These are phyloP conservation scores for Fonsecaea monophora DNA, from an alignment of 2,329 filamentous ascomycete species.

Conservation along the genomic window DNA sequence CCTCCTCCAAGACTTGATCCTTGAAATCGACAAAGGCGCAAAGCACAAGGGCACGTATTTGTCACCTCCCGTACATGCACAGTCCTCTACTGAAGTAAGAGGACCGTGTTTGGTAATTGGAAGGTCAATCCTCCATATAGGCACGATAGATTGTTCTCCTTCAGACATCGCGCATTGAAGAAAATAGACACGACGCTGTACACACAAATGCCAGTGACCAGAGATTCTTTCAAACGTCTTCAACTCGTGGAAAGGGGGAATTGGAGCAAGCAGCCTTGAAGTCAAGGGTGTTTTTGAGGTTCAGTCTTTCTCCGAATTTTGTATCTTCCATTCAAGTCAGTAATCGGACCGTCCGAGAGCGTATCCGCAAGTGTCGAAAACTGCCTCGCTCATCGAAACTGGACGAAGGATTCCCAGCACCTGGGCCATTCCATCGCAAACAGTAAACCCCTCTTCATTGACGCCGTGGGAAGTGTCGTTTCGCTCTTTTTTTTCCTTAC, in stretches of 20 bases:
- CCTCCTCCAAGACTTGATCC: neutral
- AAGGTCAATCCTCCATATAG: conserved; percentile 60
- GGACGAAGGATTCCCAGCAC: neutral
- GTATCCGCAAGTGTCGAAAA: neutral
- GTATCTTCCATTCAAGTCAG: neutral
- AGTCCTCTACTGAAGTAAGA: conserved; percentile 47
- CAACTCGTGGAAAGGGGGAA: conserved; percentile 2
- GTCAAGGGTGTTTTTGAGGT: neutral
- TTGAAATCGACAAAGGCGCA: neutral
- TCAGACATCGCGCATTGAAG: conserved; percentile 68
- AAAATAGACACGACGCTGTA: conserved; percentile 67
- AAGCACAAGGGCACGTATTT: conserved; percentile 37
- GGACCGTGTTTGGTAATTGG: conserved; percentile 59
- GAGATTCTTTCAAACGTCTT: neutral
- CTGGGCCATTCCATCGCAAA: neutral
- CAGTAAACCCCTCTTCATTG: neutral
- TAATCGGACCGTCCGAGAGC: conserved; percentile 1
- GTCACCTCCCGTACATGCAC: conserved; percentile 59
- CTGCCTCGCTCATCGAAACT: neutral
- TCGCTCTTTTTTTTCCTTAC: neutral
- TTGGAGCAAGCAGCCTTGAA: conserved; percentile 5
- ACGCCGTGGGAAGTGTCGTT: conserved; percentile 1
- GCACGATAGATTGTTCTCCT: conserved; percentile 69
- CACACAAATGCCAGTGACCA: conserved; percentile 68
- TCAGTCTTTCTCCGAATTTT: conserved; percentile 5